These are phyloP conservation scores for Nitzschia inconspicua DNA, from an alignment of 108 stramenopile genomes.

Conservation along the genomic window DNA sequence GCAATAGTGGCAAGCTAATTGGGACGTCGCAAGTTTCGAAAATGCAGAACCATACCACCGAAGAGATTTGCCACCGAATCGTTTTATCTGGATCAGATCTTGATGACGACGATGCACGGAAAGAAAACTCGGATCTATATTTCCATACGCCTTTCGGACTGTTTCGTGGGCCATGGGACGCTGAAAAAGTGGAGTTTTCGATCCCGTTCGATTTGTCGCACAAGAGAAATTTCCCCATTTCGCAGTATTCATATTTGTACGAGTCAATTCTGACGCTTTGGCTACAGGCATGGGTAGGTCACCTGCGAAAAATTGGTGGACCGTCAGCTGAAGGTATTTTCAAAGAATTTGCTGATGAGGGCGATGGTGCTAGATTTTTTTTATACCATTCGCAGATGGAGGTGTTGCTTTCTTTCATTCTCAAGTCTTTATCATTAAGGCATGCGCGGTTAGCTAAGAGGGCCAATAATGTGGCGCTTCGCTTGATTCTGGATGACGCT, in stretches of 20 bases:
- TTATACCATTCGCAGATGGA: conserved; percentile 49
- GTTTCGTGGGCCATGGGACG: conserved; percentile 23
- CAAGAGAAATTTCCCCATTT: not conserved
- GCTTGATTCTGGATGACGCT: conserved; percentile 53
- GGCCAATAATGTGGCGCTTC: conserved; percentile 9
- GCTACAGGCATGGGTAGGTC: conserved; percentile 35
- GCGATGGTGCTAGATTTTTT: not conserved
- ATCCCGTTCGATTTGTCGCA: conserved; percentile 5
- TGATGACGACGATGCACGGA: conserved; percentile 46
- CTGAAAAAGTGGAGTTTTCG: conserved; percentile 23
- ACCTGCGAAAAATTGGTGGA: conserved; percentile 7
- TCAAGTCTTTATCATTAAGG: conserved; percentile 71
- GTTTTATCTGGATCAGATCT: conserved; percentile 53
- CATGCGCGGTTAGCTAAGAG: conserved; percentile 20
- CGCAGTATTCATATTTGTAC: conserved; percentile 31
- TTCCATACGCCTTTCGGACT: conserved; percentile 1
- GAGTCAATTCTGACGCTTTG: conserved; percentile 50
- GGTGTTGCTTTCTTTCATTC: conserved; percentile 68
- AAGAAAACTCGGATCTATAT: not conserved
- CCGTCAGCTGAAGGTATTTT: not conserved
- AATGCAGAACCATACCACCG: not conserved
- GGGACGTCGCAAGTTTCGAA: not conserved
- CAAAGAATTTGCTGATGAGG: not conserved
- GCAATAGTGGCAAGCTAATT: not conserved
- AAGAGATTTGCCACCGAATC: not conserved